A percentile compares a stretch with the other conserved stretches of the same genome.
Evolutionary conservation across 805 yeast genomes (phyloP).

Genomic region (Starmerella cellae): DNA sequence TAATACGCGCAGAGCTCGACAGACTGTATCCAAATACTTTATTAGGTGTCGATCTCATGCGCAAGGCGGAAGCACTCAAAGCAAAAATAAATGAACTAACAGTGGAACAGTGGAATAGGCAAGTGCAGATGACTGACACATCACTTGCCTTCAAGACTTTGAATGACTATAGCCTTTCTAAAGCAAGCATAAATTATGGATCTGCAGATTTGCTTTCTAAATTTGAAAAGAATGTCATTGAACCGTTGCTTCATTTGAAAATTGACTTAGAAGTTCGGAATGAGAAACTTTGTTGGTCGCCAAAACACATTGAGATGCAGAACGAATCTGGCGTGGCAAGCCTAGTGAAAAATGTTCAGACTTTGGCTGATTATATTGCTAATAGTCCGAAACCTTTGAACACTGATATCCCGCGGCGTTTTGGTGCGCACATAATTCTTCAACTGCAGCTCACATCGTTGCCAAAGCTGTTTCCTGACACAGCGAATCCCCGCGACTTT

Average conservation of each 20-base stretch:
- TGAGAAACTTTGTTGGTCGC: not conserved
- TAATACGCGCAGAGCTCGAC: not conserved
- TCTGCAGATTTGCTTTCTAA: not conserved
- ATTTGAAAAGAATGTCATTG: not conserved
- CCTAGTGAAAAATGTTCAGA: not conserved
- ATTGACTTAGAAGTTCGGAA: not conserved
- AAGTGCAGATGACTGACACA: not conserved
- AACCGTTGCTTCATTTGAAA: not conserved
- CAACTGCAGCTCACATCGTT: conserved; percentile 6
- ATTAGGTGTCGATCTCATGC: conserved; percentile 5
- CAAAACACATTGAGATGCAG: too few species aligned
- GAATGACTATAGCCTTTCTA: not conserved
- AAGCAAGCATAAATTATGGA: not conserved
- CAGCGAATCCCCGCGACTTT: conserved; percentile 1
- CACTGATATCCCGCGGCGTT: not conserved
- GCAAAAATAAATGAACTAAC: not conserved
- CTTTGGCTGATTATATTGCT: not conserved
- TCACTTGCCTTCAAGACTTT: not conserved
- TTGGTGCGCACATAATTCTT: conserved; percentile 4
- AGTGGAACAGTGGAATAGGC: not conserved
- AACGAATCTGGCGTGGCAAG: not conserved
- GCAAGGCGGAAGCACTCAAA: conserved; percentile 1
- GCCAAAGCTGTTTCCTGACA: conserved; percentile 15
- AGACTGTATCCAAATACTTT: not conserved
- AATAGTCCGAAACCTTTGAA: not conserved